A percentile compares a stretch with the other conserved stretches of the same genome.
phyloP scores from a whole-genome alignment of 768 basidiomycete genomes.

The Lactifluus hygrophoroides region DNA sequence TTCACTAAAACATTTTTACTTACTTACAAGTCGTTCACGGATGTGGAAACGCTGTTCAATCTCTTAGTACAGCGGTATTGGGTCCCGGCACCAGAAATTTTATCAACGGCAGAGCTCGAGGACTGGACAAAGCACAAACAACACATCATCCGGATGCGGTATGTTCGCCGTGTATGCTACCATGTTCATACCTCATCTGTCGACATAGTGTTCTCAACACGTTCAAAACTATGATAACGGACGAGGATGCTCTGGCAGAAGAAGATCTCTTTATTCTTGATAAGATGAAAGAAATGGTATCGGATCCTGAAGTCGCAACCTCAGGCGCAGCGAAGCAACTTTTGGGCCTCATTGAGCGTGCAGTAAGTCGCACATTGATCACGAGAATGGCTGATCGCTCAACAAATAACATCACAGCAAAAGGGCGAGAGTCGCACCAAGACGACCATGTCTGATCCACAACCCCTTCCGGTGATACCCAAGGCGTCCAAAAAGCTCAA shows the following conservation, averaged over 20 bases:
- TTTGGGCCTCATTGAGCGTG: conserved; percentile 64
- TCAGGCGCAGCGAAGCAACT: conserved; percentile 71
- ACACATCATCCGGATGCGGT: conserved; percentile 82
- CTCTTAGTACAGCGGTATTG: conserved; percentile 73
- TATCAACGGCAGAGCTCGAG: conserved; percentile 51
- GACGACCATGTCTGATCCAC: conserved; percentile 47
- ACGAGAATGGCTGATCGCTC: conserved; percentile 1
- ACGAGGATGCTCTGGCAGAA: conserved; percentile 76
- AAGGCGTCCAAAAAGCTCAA: conserved; percentile 66
- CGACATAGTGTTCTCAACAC: conserved; percentile 73
- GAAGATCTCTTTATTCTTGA: conserved; percentile 79
- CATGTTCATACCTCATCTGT: not conserved
- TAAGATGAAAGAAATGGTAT: conserved; percentile 72
- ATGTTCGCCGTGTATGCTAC: not conserved
- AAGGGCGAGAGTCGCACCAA: conserved; percentile 53
- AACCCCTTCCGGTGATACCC: conserved; percentile 71
- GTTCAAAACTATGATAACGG: conserved; percentile 81
- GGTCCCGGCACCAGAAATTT: conserved; percentile 61
- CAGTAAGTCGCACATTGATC: conserved; percentile 41
- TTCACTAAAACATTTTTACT: conserved; percentile 88
- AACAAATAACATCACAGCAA: conserved; percentile 26
- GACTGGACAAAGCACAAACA: conserved; percentile 86
- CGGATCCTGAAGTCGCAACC: conserved; percentile 52
- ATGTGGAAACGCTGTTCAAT: conserved; percentile 73
- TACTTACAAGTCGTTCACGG: conserved; percentile 94